Evolutionary conservation across 2,329 filamentous ascomycete genomes (phyloP), one percentile per base, ranked within the genome.

Genomic region (Trichophyton simii): DNA sequence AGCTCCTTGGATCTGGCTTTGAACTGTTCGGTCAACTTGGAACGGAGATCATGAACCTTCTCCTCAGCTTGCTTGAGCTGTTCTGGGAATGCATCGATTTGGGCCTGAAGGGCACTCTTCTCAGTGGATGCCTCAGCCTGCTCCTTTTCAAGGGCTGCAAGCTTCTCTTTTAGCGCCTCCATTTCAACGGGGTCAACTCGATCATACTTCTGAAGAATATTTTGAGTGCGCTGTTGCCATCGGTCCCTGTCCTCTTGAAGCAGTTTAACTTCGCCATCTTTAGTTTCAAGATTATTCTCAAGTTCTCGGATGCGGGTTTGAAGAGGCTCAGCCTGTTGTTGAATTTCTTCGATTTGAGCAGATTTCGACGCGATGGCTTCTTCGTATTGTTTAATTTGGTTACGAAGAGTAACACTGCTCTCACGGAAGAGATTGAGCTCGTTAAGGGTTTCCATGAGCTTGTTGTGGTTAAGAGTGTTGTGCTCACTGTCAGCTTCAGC

Each of bases 341-440:
- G 80, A 48, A 97, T 80, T 67, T 88, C 85, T 62, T 91, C 83
- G 6, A 96, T 81, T 69, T 85, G 88, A 65, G 82, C 79, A 20
- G 82, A 83, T 77, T 90, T 94, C 68, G 90, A 87, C 0, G 83
- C 78, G 25, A 96, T 80, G 65, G 89, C 85, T 11, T 85, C 80
- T 67, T 94, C 88, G 1, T 89, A 84, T 68, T 91, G 87, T 61
- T 87, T 84, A 63, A 88, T 86, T 71, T 99, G 91, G 67, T 88
- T 90, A 50, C 95, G 88, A 15, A 99, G 80, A 0, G 92, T 94
- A 61, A 88, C 88, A 67, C 89, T 96, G 77, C 91, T 96, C 75
- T 99, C 94, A 9, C 94, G 88, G 79, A 95, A 95, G 15, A 96
- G 80, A 68, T 99, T 99, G 63, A 99, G 83, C 73, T 99, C 91